Conservation (phyloP, 73 alveolate species). For the Blepharisma japonicum region DNA sequence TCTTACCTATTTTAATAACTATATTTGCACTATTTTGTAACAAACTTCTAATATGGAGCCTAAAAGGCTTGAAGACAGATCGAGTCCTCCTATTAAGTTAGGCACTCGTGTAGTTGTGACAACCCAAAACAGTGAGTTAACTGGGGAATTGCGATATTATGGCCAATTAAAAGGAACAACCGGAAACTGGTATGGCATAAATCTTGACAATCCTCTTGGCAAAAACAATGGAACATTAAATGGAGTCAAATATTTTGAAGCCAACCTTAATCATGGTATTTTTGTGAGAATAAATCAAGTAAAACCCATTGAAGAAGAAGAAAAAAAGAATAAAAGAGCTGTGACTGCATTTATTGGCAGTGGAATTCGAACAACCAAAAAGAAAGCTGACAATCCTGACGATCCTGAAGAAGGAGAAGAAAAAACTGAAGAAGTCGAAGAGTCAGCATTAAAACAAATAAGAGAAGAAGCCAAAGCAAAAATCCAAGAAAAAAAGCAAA, state of each 20-base stretch:
- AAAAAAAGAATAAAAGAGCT: neutral
- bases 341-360: no score
- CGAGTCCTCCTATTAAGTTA: neutral
- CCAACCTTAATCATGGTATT: conserved; percentile 64
- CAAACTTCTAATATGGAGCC: conserved; percentile 13
- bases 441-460: neutral
- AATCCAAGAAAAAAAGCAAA: conserved; percentile 24
- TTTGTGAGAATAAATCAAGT: conserved; percentile 34
- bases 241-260: conserved; percentile 67
- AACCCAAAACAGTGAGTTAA: conserved; percentile 5
- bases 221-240: conserved; percentile 84
- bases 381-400: neutral
- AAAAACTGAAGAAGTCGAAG: neutral
- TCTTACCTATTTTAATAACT: no score
- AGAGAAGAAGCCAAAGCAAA: conserved; percentile 24
- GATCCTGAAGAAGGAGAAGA: neutral
- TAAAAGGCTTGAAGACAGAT: conserved; percentile 2
- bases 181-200: conserved; percentile 94
- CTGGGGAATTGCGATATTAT: conserved; percentile 91
- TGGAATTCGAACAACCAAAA: no score
- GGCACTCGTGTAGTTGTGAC: conserved; percentile 9
- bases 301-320: conserved; percentile 17
- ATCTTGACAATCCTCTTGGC: conserved; percentile 90
- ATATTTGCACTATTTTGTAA: no score
- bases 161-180: conserved; percentile 87